Evolutionary conservation across 257 asterid species (phyloP), one percentile per base, ranked within the genome.

Genomic region (Schizonepeta tenuifolia): DNA sequence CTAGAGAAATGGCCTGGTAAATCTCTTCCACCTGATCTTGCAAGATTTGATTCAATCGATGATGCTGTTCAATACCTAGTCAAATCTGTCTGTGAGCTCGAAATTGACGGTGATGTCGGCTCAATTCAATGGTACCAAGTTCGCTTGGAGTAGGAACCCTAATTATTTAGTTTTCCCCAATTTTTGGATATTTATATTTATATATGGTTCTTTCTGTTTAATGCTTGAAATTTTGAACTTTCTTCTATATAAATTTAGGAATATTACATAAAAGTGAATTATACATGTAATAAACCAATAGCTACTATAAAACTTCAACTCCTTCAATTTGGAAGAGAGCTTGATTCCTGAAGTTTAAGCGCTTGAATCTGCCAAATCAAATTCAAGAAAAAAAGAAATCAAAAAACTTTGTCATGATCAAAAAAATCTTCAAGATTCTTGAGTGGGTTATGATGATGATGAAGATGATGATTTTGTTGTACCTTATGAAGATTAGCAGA

Each of bases 81-180:
- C 7, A 92, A 86, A 55, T 86, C 87, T 62, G 96, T 87, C 2
- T 89, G 95, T 49, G 98, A 90, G 75, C 91, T 90, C 44, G 96
- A 88, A 75, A 87, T 88, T 15, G 96, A 90, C 43, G 97, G 95
- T 14, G 95, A 90, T 60, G 93, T 87, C 4, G 98, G 96, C 53
- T 93, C 98, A 6, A 57, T 93, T 71, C 97, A 90, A 28, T 92
- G 98, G 97, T 88, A 86, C 21, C 84, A 90, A 84, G 96, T 92
- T 79, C 94, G 93, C 12, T 78, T 88, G 72, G 87, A 87, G 28
- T 77, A 44, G 69, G 21, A 28, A 28, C 5, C 21, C n/a, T 28
- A 17, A 0, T 15, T 2, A 7, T 17, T 11, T 9, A 22, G 11
- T 55, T 24, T 51, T 7, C 24, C 10, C 5, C 9, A 51, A 7